phyloP scores from a whole-genome alignment of 2,329 filamentous ascomycete genomes.

The Colletotrichum cordylinicola region DNA sequence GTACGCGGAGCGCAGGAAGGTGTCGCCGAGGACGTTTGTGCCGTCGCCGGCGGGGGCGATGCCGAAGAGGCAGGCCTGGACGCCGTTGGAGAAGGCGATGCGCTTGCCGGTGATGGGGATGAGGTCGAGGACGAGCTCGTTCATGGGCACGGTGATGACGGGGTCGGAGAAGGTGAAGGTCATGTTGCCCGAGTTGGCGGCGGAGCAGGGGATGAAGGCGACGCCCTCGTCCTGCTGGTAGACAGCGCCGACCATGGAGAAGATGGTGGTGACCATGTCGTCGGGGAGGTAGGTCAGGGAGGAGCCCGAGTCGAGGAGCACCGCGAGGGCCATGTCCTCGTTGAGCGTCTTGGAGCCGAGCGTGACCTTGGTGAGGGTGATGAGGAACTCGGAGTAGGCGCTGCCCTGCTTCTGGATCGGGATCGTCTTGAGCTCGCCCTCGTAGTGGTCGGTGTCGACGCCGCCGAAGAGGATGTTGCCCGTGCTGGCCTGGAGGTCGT shows the following conservation, averaged over 20 bases:
- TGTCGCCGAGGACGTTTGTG: conserved; percentile 73
- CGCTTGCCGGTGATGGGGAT: conserved; percentile 50
- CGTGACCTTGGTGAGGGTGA: conserved; percentile 69
- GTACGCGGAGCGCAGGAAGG: conserved; percentile 77
- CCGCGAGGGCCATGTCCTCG: conserved; percentile 60
- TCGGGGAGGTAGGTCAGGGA: conserved; percentile 72
- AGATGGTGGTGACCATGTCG: conserved; percentile 58
- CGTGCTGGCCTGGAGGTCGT: conserved; percentile 69
- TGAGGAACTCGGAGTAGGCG: conserved; percentile 66
- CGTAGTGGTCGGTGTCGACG: conserved; percentile 70
- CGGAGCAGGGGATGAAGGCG: conserved; percentile 67
- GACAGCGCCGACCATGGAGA: conserved; percentile 61
- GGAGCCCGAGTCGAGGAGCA: conserved; percentile 75
- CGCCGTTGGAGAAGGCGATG: conserved; percentile 59
- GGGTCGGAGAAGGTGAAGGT: conserved; percentile 61
- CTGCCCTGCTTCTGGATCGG: conserved; percentile 65
- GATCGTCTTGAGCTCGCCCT: conserved; percentile 67
- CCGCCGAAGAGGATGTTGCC: conserved; percentile 79
- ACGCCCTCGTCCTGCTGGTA: conserved; percentile 58
- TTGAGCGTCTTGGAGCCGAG: conserved; percentile 49
- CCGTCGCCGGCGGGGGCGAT: conserved; percentile 62
- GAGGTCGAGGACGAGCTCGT: conserved; percentile 64
- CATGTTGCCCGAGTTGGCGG: conserved; percentile 47
- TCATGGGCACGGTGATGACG: conserved; percentile 60
- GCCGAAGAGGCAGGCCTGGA: conserved; percentile 69